Evolutionary conservation across 768 basidiomycete species (phyloP).

Genomic region (Russula sp.): DNA sequence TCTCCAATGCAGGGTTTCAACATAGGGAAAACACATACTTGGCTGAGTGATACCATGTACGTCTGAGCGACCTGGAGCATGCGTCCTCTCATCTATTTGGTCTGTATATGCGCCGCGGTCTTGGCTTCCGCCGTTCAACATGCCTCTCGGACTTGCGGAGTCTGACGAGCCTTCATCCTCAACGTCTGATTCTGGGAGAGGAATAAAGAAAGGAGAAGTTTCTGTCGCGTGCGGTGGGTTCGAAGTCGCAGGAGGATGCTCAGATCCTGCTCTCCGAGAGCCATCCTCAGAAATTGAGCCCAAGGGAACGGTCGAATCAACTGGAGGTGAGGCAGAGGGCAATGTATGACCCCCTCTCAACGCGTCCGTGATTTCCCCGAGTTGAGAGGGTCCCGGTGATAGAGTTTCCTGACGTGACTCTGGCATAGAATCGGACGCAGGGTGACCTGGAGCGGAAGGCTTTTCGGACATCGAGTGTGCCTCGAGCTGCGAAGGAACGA

Average conservation of each 20-base stretch:
- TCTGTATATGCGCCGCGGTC: not conserved
- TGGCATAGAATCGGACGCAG: not conserved
- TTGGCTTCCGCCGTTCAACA: not conserved
- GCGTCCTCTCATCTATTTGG: not conserved
- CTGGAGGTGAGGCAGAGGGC: not conserved
- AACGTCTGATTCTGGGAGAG: constrained; percentile 8
- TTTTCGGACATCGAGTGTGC: not conserved
- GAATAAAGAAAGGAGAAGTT: not conserved
- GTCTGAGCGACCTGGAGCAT: not conserved
- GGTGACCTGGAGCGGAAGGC: not conserved
- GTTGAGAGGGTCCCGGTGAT: not conserved
- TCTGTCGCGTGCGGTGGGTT: no score
- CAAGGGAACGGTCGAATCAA: not conserved
- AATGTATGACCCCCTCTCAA: not conserved
- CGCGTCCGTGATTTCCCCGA: not conserved
- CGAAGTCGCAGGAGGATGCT: not conserved
- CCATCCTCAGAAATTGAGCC: not conserved
- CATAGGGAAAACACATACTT: not conserved
- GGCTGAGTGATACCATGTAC: not conserved
- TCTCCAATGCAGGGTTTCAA: not conserved
- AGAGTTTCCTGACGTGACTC: not conserved
- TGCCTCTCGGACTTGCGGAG: not conserved
- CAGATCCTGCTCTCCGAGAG: not conserved
- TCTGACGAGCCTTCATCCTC: not conserved
- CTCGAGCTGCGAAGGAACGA: not conserved